Percentiles rank a stretch among this genome's conserved stretches.
These are phyloP conservation scores for Aspergillus niger DNA, from an alignment of 2,329 filamentous ascomycete species.

Conservation along the genomic window DNA sequence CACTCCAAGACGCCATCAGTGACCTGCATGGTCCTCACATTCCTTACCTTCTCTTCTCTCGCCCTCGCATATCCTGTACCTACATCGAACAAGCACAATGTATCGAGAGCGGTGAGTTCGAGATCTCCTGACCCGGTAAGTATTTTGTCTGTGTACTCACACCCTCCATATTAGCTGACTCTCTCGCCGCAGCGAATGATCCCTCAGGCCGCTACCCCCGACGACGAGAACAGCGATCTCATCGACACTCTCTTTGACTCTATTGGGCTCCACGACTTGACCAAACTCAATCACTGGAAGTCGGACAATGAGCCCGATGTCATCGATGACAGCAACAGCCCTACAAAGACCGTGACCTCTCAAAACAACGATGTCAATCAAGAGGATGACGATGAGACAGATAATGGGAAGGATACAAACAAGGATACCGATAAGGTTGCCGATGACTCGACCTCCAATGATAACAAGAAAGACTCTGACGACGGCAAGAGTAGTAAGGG, in stretches of 20 bases:
- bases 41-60: constrained; percentile 10
- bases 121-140: constrained; percentile 13
- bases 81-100: background rate
- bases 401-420: background rate
- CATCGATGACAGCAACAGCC: constrained; percentile 11
- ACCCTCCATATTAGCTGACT: constrained; percentile 1
- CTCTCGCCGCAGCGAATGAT: constrained; percentile 24
- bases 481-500: constrained; percentile 8
- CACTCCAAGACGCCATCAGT: constrained; percentile 9
- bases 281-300: constrained; percentile 13
- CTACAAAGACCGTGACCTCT: background rate
- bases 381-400: background rate
- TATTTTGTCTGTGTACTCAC: background rate
- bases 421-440: background rate
- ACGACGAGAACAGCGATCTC: constrained; percentile 16
- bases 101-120: background rate
- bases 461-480: background rate
- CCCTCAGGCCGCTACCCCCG: constrained; percentile 9
- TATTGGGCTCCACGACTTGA: constrained; percentile 19
- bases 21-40: constrained; percentile 8
- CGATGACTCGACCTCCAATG: background rate
- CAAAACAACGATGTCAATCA: background rate
- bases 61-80: constrained; percentile 8
- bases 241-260: constrained; percentile 18
- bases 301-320: background rate